Conservation (phyloP, 768 basidiomycete genomes). For the Amanita muscaria region DNA sequence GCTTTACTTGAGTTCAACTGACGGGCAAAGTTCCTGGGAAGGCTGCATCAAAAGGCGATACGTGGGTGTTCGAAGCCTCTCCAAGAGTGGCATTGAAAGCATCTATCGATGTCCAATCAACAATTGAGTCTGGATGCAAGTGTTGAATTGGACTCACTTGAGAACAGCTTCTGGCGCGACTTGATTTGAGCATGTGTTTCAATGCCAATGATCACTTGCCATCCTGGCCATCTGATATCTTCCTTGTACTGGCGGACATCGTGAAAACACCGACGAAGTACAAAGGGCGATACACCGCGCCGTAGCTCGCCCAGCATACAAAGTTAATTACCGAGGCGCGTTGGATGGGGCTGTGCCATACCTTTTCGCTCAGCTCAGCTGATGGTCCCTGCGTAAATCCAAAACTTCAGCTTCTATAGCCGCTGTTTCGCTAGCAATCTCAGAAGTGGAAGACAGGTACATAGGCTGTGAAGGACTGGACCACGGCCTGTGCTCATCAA, state of each 20-base stretch:
- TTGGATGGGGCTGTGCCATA: too few relatives aligned
- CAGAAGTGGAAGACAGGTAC: too few relatives aligned
- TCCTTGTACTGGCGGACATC: constrained; percentile 24
- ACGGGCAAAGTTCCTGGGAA: constrained; percentile 93
- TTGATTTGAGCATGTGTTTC: constrained; percentile 95
- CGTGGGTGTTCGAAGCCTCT: constrained; percentile 61
- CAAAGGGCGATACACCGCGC: constrained; percentile 6
- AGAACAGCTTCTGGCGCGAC: constrained; percentile 84
- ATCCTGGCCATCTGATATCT: constrained; percentile 66
- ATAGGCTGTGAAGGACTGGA: too few relatives aligned
- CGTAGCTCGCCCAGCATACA: neutral
- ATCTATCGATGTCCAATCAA: constrained; percentile 18
- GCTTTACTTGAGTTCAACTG: constrained; percentile 18
- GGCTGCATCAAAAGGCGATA: constrained; percentile 77
- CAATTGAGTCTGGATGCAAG: neutral
- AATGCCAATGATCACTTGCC: constrained; percentile 86
- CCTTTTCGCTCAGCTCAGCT: too few relatives aligned
- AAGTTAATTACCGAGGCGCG: too few relatives aligned
- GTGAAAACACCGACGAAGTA: constrained; percentile 22
- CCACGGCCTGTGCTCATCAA: too few relatives aligned
- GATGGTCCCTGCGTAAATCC: too few relatives aligned
- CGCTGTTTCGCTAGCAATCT: too few relatives aligned
- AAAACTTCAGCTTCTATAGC: too few relatives aligned
- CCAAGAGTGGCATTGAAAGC: constrained; percentile 31
- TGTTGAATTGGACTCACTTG: constrained; percentile 39